These are phyloP conservation scores for Coemansia sp. DNA, from an alignment of 192 early-diverging fungal species.

Conservation along the genomic window DNA sequence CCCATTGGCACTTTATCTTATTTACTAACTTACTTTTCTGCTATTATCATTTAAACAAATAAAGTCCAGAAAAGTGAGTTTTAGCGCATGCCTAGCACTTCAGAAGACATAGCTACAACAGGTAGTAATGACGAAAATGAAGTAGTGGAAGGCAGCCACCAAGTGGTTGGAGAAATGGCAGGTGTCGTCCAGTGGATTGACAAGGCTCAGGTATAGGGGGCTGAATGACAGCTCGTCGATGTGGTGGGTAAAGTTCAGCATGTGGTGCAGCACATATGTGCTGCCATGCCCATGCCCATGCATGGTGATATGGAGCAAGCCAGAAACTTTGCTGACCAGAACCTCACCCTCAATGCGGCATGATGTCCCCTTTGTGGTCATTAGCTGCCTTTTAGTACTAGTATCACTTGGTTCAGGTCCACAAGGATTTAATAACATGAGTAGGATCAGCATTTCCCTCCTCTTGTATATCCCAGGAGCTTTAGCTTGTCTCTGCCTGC, in stretches of 20 bases:
- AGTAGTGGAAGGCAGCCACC: conserved; percentile 83
- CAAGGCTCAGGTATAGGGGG: conserved; percentile 73
- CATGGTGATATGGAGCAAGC: conserved; percentile 90
- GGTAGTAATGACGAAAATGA: conserved; percentile 83
- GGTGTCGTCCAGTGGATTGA: conserved; percentile 86
- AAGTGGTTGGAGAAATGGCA: conserved; percentile 62
- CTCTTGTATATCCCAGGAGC: no score
- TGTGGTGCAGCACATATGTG: conserved; percentile 57
- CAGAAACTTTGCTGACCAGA: conserved; percentile 76
- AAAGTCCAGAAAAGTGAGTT: no score
- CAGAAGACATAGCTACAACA: no score
- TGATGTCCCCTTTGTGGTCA: conserved; percentile 18
- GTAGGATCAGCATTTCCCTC: no score
- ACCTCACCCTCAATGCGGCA: conserved; percentile 78
- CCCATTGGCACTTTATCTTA: no score
- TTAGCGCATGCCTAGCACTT: no score
- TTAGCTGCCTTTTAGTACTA: no score
- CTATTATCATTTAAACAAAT: no score
- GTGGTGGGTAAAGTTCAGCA: conserved; percentile 93
- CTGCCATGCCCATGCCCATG: conserved; percentile 84
- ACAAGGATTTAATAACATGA: no score
- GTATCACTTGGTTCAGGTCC: no score
- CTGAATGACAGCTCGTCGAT: conserved; percentile 94
- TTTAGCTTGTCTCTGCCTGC: no score
- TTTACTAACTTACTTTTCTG: no score